These are phyloP conservation scores for Colletotrichum sublineola DNA, from an alignment of 2,329 filamentous ascomycete species.

Conservation along the genomic window DNA sequence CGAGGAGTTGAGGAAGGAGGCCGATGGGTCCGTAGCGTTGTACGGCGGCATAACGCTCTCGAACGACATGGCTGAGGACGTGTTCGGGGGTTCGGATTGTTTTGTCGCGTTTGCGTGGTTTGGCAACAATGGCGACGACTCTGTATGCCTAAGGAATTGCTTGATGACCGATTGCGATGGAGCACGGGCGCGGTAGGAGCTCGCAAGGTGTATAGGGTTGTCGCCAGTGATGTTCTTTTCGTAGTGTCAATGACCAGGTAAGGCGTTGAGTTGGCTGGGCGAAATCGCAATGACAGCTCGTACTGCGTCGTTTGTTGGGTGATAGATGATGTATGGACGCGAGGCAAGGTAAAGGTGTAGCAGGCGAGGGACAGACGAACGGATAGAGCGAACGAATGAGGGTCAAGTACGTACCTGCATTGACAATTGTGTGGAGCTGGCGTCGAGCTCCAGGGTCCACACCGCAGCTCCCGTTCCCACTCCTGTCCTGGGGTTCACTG, in stretches of 20 bases:
- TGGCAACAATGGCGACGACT: background rate
- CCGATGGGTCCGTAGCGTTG: slow-evolving; percentile 79
- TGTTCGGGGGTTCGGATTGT: background rate
- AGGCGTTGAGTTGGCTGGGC: background rate
- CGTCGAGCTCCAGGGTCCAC: slow-evolving; percentile 16
- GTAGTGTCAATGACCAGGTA: background rate
- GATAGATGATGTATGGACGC: background rate
- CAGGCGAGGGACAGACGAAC: background rate
- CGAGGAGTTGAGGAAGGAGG: slow-evolving; percentile 83
- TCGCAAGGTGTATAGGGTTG: background rate
- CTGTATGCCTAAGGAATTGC: background rate
- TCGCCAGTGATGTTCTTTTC: background rate
- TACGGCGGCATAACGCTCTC: slow-evolving; percentile 77
- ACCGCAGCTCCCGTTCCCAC: slow-evolving; percentile 3
- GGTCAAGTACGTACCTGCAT: slow-evolving; percentile 12
- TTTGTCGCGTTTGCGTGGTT: background rate
- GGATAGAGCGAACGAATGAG: slow-evolving; percentile 10
- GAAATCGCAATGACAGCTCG: background rate
- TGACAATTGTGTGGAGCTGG: slow-evolving; percentile 3
- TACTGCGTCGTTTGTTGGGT: background rate
- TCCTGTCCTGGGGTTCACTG: background rate
- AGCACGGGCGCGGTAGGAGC: too few relatives aligned
- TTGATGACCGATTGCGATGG: background rate
- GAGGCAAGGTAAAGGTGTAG: slow-evolving; percentile 1
- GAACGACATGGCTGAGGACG: slow-evolving; percentile 72